Evolutionary conservation across 108 stramenopile genomes (phyloP).

Genomic region (Schizochytrium sp.): DNA sequence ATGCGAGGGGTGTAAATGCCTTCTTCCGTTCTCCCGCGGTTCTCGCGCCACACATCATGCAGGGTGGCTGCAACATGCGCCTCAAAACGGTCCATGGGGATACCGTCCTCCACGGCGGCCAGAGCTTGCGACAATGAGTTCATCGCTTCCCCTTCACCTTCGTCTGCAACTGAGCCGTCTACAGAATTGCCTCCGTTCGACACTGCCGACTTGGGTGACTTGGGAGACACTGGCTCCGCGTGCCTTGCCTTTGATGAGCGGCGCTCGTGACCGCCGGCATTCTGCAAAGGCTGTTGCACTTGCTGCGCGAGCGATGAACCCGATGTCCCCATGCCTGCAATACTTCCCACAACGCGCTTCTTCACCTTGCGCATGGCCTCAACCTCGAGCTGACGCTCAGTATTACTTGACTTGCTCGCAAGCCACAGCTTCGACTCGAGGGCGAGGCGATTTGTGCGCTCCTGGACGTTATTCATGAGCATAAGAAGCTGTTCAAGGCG

Average conservation of each 20-base stretch:
- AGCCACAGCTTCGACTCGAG: background rate
- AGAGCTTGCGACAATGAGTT: background rate
- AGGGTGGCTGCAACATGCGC: background rate
- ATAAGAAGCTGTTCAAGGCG: background rate
- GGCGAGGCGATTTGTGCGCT: background rate
- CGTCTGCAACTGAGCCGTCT: background rate
- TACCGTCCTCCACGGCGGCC: background rate
- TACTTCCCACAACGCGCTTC: background rate
- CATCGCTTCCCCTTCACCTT: background rate
- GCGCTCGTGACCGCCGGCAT: too few species aligned
- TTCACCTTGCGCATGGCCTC: background rate
- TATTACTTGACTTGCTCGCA: background rate
- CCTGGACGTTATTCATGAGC: background rate
- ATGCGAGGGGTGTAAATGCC: background rate
- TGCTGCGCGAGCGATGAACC: background rate
- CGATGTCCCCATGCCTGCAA: background rate
- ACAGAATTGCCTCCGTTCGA: too few species aligned
- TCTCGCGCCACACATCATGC: constrained; percentile 17
- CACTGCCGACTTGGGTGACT: background rate
- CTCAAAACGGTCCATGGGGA: constrained; percentile 2
- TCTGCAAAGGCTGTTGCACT: too few species aligned
- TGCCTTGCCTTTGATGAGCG: too few species aligned
- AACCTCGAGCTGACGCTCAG: background rate
- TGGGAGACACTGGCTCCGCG: background rate
- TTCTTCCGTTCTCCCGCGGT: background rate